Base-by-base conservation (phyloP, 192 early-diverging fungal genomes). In the Backusella mclennaniae region DNA sequence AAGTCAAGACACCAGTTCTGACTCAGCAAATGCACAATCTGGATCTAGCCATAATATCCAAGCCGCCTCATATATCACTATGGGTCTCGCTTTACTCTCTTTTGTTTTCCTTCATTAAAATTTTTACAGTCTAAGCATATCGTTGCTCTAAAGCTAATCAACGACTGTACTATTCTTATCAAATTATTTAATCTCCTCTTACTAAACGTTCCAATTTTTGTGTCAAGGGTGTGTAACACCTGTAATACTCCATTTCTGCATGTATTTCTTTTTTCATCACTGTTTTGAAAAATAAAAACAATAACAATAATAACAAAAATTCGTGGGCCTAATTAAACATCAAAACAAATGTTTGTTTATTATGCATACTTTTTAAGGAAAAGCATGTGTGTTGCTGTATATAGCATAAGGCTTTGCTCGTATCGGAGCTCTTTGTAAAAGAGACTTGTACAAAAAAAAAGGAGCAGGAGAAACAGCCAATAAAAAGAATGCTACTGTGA, bases 201-300 rank as follows among this genome's bases (percentile, higher is more conserved):
- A 63, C 56, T 63, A 63, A 63, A 63, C 11, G 2, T 29, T 63
- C 56, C 23, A 63, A 63, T 29, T 63, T 29, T 63, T 63, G 56
- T 63, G 21, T 14, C 26, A 63, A 59, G 3, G 19, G 11, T 59
- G 56, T 56, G 53, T 59, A 29, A 63, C 56, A 7, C 2, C n/a
- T 29, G 56, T 63, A 63, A 26, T 59, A 59, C 56, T 59, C 23
- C 26, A 63, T 63, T 63, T 63, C 56, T 63, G 56, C 56, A 63
- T 63, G 56, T 26, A 29, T 63, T 33, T 26, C 12, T 63, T 59
- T 3, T 1, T 59, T 63, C 21, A 56, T 56, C 53, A 29, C 26
- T 63, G 1, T 59, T 59, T 56, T 21, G 6, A 3, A 21, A 9
- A 21, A 56, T 9, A 12, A 59, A n/a, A 49, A 49, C 19, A 49